Base-by-base conservation (phyloP, 805 yeast genomes). In the Saturnispora sekii region DNA sequence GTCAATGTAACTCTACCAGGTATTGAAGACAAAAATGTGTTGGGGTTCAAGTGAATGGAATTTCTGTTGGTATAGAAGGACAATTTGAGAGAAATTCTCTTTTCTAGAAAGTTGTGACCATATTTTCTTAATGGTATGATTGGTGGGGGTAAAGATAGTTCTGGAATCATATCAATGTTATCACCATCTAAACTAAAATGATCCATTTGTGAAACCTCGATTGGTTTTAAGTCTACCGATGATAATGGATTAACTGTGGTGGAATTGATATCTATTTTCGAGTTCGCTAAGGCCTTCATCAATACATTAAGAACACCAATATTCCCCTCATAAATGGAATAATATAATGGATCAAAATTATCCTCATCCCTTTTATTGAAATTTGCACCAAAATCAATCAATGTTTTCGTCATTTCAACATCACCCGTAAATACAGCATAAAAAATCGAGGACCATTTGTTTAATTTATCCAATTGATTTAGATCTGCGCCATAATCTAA, bases 241-340 rank as follows among this genome's bases (percentile, higher is more conserved):
- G 26, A 21, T 21, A 21, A 21, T 21, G 34, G 12, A 28, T 11
- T 28, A 32, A 14, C 30, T 41, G 45, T 31, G 17, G 14, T 5
- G 9, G 14, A 16, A 29, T 31, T 7, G 32, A 12, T n/a, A 26
- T 10, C 28, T 16, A 18, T 39, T 34, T 33, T 37, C 32, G 34
- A 48, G 34, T 42, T 42, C 10, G 34, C 49, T 50, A 52, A 45
- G 9, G 58, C 53, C 12, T 52, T 70, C 15, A 80, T 68, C 38
- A 90, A 67, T 17, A 80, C 79, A 59, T 84, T 81, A 52, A 89
- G 65, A 2, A 87, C 90, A n/a, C 70, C 73, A 28, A 87, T 78
- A 57, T 88, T 90, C 18, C 98, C 97, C 61, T 89, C 97, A 77
- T 95, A 85, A 17, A 89, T 84, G 21, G 97, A 90, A 60, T 90